Evolutionary conservation across 306 rosid species (phyloP), one percentile per base, ranked within the genome.

Genomic region (Hippophae tibetana): DNA sequence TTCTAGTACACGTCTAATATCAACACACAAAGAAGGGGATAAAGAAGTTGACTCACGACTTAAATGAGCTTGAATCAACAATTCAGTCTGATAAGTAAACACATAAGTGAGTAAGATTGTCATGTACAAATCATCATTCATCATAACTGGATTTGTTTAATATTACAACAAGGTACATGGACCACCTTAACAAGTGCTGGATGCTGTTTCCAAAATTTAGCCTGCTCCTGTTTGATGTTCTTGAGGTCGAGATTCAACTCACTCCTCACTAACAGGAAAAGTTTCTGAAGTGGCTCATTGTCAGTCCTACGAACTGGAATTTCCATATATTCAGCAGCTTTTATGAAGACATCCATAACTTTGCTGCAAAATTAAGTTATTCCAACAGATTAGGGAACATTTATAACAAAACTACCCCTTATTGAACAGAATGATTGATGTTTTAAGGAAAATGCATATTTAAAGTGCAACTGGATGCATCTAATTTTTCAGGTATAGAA

Each of bases 171-270:
- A 53, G 46, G 14, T 52, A 60, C 25, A 72, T 52, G 23, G 72
- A 45, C 56, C 82, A 93, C 99, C 93, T 93, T 93, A 72, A 88
- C 97, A 58, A 88, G 80, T 49, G 94, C 84, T 62, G 99, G 99
- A 82, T 86, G 97, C 78, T 93, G 97, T 81, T 88, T 88, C 99
- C 95, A 86, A 84, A 93, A 93, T 74, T 93, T 93, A 43, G 97
- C 86, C 70, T 93, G 97, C 82, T 88, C 99, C 76, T 93, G 99
- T 86, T 93, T 93, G 57, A 88, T 88, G 84, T 88, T 93, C 82
- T 93, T 93, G 58, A 84, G 97, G 82, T 93, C 97, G 67, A 93
- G 85, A 82, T 93, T 93, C 73, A 93, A 75, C 83, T 93, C 99
- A 81, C 99, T 88, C 67, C 97, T 81, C 51, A 93, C 97, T 69